A percentile compares a stretch with the other conserved stretches of the same genome.
phyloP scores from a whole-genome alignment of 352 stramenopile species.

The Elongisporangium prolatum region DNA sequence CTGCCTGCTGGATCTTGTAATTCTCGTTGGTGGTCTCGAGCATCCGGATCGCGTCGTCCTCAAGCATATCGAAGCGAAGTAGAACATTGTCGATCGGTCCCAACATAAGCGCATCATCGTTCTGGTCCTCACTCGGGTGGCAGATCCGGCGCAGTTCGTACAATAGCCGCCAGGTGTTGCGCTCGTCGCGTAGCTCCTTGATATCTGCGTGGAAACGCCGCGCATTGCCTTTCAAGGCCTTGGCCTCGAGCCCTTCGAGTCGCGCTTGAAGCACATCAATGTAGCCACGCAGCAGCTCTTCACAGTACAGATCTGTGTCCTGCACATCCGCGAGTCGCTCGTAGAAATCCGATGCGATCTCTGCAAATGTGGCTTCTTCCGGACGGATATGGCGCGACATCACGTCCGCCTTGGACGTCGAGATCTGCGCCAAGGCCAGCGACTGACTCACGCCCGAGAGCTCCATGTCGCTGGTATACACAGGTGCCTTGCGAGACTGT shows the following conservation, averaged over 20 bases:
- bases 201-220: constrained; percentile 44
- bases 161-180: constrained; percentile 80
- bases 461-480: constrained; percentile 16
- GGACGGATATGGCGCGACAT: constrained; percentile 60
- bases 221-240: constrained; percentile 10
- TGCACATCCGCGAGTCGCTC: constrained; percentile 60
- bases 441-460: constrained; percentile 41
- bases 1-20: constrained; percentile 65
- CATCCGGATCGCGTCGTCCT: constrained; percentile 63
- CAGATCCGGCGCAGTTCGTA: constrained; percentile 73
- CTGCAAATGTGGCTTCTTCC: constrained; percentile 70
- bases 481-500: constrained; percentile 13
- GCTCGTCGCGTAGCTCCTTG: constrained; percentile 66
- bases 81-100: constrained; percentile 25
- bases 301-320: constrained; percentile 66
- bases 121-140: constrained; percentile 13
- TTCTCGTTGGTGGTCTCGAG: constrained; percentile 57
- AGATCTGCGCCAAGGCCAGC: constrained; percentile 23
- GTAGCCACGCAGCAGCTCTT: constrained; percentile 71
- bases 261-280: constrained; percentile 69
- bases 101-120: constrained; percentile 37
- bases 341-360: constrained; percentile 77
- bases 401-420: constrained; percentile 23
- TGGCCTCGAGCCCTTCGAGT: constrained; percentile 46
- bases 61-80: constrained; percentile 71